Percentiles rank a stretch among this genome's conserved stretches.
phyloP scores from a whole-genome alignment of 2,329 filamentous ascomycete species.

The Huntiella abstrusa region DNA sequence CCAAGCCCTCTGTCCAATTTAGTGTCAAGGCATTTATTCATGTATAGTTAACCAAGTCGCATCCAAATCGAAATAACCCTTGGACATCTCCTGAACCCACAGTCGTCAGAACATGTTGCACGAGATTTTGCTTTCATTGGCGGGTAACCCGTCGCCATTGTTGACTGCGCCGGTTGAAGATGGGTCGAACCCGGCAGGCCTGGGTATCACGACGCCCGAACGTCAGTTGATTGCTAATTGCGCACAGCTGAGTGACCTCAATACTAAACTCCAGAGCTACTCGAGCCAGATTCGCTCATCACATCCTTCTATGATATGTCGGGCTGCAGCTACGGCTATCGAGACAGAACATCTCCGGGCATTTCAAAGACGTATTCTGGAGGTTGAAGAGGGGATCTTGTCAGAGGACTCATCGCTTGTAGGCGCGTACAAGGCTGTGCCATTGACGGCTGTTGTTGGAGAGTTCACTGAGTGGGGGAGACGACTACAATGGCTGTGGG shows the following conservation, averaged over 20 bases:
- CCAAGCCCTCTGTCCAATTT: background rate
- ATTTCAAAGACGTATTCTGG: slow-evolving; percentile 69
- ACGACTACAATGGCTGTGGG: slow-evolving; percentile 71
- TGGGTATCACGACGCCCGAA: slow-evolving; percentile 56
- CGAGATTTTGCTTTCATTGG: slow-evolving; percentile 92
- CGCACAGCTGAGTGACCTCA: slow-evolving; percentile 58
- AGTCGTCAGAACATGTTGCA: slow-evolving; percentile 54
- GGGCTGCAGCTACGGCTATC: slow-evolving; percentile 68
- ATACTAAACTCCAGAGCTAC: slow-evolving; percentile 52
- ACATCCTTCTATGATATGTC: slow-evolving; percentile 44
- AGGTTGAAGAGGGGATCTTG: slow-evolving; percentile 65
- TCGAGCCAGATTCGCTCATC: slow-evolving; percentile 29
- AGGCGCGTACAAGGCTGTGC: slow-evolving; percentile 84
- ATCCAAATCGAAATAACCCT: background rate
- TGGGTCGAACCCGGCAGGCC: slow-evolving; percentile 20
- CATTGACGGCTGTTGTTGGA: slow-evolving; percentile 63
- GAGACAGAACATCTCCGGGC: slow-evolving; percentile 53
- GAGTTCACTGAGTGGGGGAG: slow-evolving; percentile 80
- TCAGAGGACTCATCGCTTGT: slow-evolving; percentile 60
- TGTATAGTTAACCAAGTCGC: background rate
- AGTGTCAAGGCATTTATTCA: background rate
- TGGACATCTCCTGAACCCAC: background rate
- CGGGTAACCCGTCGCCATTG: slow-evolving; percentile 79
- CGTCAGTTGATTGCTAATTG: slow-evolving; percentile 61
- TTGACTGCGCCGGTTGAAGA: slow-evolving; percentile 26